These are phyloP conservation scores for Leishmania martiniquensis DNA, from an alignment of 208 protist genomes.

Conservation along the genomic window DNA sequence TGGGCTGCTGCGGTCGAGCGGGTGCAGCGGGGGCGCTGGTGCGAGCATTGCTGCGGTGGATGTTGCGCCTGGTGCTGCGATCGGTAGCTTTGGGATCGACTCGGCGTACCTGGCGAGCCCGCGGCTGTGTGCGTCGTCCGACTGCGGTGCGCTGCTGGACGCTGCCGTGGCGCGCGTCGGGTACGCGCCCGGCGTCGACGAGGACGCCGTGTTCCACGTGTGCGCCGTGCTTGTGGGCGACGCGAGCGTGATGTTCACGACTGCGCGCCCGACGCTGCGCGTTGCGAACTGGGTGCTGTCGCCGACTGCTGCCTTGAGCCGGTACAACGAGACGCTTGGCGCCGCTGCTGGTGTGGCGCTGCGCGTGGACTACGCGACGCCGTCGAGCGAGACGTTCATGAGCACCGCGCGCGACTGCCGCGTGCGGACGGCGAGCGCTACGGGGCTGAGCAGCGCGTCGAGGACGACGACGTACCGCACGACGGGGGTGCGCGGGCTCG, in stretches of 20 bases:
- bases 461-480: slow-evolving; percentile 9
- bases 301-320: slow-evolving; percentile 44
- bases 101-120: slow-evolving; percentile 33
- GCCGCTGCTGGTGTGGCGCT: slow-evolving; percentile 15
- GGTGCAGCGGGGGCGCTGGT: slow-evolving; percentile 32
- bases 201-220: slow-evolving; percentile 54
- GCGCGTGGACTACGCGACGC: slow-evolving; percentile 52
- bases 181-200: slow-evolving; percentile 46
- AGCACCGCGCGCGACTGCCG: slow-evolving; percentile 39
- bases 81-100: slow-evolving; percentile 55
- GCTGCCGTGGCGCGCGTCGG: slow-evolving; percentile 28
- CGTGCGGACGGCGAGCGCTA: slow-evolving; percentile 13
- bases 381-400: slow-evolving; percentile 45
- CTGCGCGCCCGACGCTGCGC: slow-evolving; percentile 42
- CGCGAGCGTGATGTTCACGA: slow-evolving; percentile 53
- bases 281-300: slow-evolving; percentile 47
- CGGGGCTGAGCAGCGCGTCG: slow-evolving; percentile 13
- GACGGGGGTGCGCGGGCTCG: slow-evolving; percentile 34
- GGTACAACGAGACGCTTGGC: slow-evolving; percentile 34
- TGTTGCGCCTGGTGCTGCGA: slow-evolving; percentile 33
- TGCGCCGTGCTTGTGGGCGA: slow-evolving; percentile 41
- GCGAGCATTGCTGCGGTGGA: slow-evolving; percentile 42
- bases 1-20: slow-evolving; percentile 41
- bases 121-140: slow-evolving; percentile 34
- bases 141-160: slow-evolving; percentile 34